Evolutionary conservation across 768 basidiomycete genomes (phyloP).

Genomic region (Grammothele lineata): DNA sequence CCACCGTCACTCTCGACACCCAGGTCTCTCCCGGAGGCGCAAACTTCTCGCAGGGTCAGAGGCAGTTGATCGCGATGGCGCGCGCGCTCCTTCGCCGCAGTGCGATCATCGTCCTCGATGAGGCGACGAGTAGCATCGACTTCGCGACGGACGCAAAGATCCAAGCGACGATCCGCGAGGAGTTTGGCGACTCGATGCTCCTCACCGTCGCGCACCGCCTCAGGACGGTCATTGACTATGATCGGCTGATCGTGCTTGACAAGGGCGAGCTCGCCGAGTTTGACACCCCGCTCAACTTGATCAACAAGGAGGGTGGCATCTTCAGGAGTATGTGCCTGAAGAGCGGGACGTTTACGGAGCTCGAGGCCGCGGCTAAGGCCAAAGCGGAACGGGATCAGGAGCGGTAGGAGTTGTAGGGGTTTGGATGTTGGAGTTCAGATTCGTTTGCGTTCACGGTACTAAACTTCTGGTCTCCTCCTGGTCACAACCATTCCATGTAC

Average conservation of each 20-base stretch:
- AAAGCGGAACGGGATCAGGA: slow-evolving; percentile 23
- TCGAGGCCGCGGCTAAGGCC: slow-evolving; percentile 55
- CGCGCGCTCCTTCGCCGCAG: slow-evolving; percentile 71
- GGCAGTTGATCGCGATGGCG: slow-evolving; percentile 86
- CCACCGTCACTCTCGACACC: slow-evolving; percentile 62
- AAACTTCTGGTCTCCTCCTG: not conserved
- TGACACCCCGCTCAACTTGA: slow-evolving; percentile 49
- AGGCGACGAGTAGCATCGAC: slow-evolving; percentile 84
- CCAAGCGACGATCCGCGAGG: slow-evolving; percentile 80
- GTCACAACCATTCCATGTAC: too few relatives aligned
- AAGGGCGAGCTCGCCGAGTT: slow-evolving; percentile 48
- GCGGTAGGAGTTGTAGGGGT: not conserved
- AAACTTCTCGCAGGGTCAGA: slow-evolving; percentile 91
- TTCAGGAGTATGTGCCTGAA: slow-evolving; percentile 53
- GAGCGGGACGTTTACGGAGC: slow-evolving; percentile 59
- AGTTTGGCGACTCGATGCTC: slow-evolving; percentile 72
- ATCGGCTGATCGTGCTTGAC: slow-evolving; percentile 77
- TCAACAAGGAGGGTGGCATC: slow-evolving; percentile 41
- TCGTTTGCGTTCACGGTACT: not conserved
- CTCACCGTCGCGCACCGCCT: slow-evolving; percentile 77
- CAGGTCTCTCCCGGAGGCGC: slow-evolving; percentile 82
- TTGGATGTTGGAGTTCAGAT: not conserved
- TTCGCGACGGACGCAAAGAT: slow-evolving; percentile 89
- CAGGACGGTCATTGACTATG: slow-evolving; percentile 78
- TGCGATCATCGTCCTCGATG: slow-evolving; percentile 73